Evolutionary conservation across 1,284 basidiomycete species (phyloP).

Genomic region (Ustilago bromivora): DNA sequence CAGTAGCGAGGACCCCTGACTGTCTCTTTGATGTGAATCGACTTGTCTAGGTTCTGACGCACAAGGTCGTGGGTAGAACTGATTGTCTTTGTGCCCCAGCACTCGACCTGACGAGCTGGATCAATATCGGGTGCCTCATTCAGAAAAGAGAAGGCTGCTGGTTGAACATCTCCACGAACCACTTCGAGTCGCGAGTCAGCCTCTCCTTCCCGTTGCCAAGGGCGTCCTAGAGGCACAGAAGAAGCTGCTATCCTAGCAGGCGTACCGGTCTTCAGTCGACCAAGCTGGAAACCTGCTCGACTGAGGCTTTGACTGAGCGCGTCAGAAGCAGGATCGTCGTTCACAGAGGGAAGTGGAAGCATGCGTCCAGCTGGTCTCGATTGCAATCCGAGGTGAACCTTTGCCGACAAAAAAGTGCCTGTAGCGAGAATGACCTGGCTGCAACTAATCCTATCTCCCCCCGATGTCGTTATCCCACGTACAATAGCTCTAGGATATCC

Average conservation of each 20-base stretch:
- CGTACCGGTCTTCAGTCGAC: conserved; percentile 88
- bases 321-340: conserved; percentile 70
- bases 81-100: conserved; percentile 82
- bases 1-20: conserved; percentile 92
- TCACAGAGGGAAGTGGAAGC: conserved; percentile 77
- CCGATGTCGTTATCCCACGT: conserved; percentile 80
- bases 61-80: conserved; percentile 80
- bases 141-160: conserved; percentile 56
- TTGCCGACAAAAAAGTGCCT: conserved; percentile 87
- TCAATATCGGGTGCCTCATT: conserved; percentile 45
- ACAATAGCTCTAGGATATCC: conserved; percentile 74
- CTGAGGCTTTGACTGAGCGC: conserved; percentile 82
- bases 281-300: conserved; percentile 81
- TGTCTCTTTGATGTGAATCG: conserved; percentile 86
- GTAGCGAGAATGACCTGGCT: conserved; percentile 87
- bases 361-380: conserved; percentile 85
- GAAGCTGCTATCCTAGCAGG: conserved; percentile 81
- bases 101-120: conserved; percentile 78
- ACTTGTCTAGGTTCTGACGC: conserved; percentile 75
- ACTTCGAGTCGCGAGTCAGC: conserved; percentile 39
- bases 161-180: conserved; percentile 40
- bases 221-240: conserved; percentile 77
- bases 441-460: conserved; percentile 81
- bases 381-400: conserved; percentile 86
- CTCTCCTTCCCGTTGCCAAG: conserved; percentile 23